Base-by-base conservation (phyloP, 805 yeast genomes). In the Candida hungchunana region DNA sequence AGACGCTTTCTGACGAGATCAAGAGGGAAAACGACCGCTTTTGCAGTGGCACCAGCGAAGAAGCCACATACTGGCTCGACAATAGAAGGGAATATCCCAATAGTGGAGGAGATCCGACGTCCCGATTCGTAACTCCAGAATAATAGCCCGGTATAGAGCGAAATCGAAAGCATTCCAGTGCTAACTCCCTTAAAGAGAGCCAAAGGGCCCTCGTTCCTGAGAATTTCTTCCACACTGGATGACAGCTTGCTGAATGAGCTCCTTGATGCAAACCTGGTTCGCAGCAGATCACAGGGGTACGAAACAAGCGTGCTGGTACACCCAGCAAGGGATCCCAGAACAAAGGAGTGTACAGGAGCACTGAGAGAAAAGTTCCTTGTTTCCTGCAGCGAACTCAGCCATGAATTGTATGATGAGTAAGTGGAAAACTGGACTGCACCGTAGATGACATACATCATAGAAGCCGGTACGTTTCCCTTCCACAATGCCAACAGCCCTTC, bases 401-500 rank as follows among this genome's bases (percentile, higher is more conserved):
- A 32, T 6, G 53, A 57, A 54, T 80, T 84, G 21, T 75, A 59
- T 0, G 67, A 54, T 2, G 87, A 67, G 51, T 81, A 85, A 2
- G 84, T 62, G 1, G 90, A 67, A 60, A 93, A 93, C 57, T 93
- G 97, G 0, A 75, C 63, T 1, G 85, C 85, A 10, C 97, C 96
- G 51, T 90, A 93, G 9, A 83, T 47, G 11, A 90, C 64, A 52
- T 93, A 93, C 77, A 93, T 74, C 25, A 78, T 58, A 44, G 87
- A 87, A 0, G 97, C 98, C 0, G 98, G 95, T 0, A 86, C 70
- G 55, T 93, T 93, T 0, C 98, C 98, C 56, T 88, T 89, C 97
- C 97, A 93, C n/a, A 90, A 66, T 0, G 87, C 90, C 4, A 58
- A 42, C 0, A 80, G 27, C 1, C 95, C 95, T 58, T 90, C 97